Percentiles rank a stretch among this genome's conserved stretches.
Conservation (phyloP, 805 yeast species). For the Cyberlindnera maritima region DNA sequence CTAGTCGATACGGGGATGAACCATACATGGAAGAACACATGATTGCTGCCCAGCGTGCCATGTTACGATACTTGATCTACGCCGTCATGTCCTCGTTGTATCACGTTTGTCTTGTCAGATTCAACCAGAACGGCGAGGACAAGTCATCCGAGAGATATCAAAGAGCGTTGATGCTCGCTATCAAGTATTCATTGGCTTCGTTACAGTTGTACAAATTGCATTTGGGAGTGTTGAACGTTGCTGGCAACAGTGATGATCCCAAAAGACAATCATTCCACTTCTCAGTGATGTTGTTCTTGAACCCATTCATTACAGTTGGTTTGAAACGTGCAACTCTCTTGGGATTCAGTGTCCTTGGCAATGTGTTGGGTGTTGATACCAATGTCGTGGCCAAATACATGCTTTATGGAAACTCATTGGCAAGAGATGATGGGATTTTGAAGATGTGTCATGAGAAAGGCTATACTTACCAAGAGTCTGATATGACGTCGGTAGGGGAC, state of each 20-base stretch:
- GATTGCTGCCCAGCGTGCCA: neutral
- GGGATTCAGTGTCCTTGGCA: neutral
- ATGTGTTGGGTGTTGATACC: neutral
- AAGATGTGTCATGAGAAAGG: conserved; percentile 8
- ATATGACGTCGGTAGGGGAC: conserved; percentile 3
- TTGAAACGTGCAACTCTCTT: conserved; percentile 7
- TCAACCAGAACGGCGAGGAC: conserved; percentile 5
- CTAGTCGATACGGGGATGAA: neutral
- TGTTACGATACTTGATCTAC: conserved; percentile 7
- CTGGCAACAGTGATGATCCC: conserved; percentile 6
- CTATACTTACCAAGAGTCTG: neutral
- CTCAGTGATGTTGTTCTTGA: conserved; percentile 1
- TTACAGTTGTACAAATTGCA: conserved; percentile 7
- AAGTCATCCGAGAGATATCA: conserved; percentile 4
- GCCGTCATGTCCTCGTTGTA: conserved; percentile 6
- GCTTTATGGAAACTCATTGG: conserved; percentile 2
- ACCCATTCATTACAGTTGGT: conserved; percentile 3
- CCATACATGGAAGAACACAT: conserved; percentile 4
- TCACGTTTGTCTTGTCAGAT: conserved; percentile 6
- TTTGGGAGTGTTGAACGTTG: neutral
- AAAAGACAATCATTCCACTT: conserved; percentile 6
- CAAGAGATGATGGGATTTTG: conserved; percentile 5
- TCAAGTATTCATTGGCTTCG: conserved; percentile 8
- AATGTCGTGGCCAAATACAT: conserved; percentile 7
- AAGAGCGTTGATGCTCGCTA: conserved; percentile 2